These are phyloP conservation scores for Populus hybrid DNA, from an alignment of 441 rosid genomes.

Conservation along the genomic window DNA sequence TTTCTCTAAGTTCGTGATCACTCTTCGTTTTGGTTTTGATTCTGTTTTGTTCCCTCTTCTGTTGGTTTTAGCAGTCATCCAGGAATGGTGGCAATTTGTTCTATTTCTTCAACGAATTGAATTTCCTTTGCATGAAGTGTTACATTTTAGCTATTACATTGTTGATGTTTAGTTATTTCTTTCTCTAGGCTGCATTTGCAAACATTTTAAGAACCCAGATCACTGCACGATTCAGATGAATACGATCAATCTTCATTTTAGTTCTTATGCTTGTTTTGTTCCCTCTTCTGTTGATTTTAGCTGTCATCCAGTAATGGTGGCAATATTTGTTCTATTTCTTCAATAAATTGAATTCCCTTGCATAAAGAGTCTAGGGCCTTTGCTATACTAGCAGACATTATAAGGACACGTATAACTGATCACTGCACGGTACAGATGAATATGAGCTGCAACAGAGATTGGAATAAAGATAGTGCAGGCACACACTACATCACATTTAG, in stretches of 20 bases:
- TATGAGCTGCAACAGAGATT: neutral
- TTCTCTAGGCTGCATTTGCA: neutral
- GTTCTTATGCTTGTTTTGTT: neutral
- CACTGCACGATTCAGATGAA: neutral
- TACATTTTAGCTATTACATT: neutral
- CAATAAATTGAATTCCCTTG: neutral
- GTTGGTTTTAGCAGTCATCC: neutral
- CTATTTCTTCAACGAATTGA: neutral
- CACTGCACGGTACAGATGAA: neutral
- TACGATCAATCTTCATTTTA: neutral
- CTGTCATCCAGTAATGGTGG: neutral
- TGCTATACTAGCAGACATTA: neutral
- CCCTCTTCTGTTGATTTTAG: neutral
- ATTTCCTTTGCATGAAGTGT: neutral
- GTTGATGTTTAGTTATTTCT: neutral
- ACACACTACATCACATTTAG: neutral
- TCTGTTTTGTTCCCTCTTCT: slow-evolving; percentile 22
- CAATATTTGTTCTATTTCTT: neutral
- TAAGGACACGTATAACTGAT: neutral
- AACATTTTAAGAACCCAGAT: neutral
- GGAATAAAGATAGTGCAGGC: neutral
- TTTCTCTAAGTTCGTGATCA: neutral
- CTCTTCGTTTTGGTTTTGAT: slow-evolving; percentile 13
- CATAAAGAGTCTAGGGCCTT: neutral
- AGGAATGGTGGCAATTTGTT: neutral